Percentiles rank a stretch among this genome's conserved stretches.
Conservation (phyloP, 805 yeast genomes). For the Yamadazyma endophytica region DNA sequence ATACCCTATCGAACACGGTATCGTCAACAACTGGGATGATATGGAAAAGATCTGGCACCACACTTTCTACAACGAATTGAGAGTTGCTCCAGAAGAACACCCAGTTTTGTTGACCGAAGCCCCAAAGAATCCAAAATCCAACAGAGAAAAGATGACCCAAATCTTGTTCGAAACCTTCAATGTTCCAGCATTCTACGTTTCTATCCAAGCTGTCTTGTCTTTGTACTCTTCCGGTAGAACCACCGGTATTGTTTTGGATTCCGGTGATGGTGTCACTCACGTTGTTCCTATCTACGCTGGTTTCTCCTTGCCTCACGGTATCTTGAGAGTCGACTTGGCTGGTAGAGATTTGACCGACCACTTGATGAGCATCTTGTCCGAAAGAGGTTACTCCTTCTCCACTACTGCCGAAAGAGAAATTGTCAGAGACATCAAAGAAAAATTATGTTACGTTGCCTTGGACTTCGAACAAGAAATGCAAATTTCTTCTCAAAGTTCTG, state of each 20-base stretch:
- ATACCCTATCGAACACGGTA: conserved; percentile 99
- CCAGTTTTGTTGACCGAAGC: conserved; percentile 99
- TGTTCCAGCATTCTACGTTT: conserved; percentile 98
- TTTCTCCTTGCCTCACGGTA: conserved; percentile 98
- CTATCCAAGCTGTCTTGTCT: conserved; percentile 97
- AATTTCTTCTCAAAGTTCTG: conserved; percentile 97
- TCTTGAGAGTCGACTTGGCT: conserved; percentile 97
- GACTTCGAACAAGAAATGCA: conserved; percentile 99
- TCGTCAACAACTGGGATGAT: conserved; percentile 99
- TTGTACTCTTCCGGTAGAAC: conserved; percentile 99
- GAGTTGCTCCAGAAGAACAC: conserved; percentile 99
- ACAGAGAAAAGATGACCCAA: conserved; percentile 99
- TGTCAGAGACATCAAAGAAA: conserved; percentile 92
- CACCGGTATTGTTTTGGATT: conserved; percentile 98
- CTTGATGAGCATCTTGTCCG: conserved; percentile 96
- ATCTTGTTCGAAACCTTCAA: conserved; percentile 98
- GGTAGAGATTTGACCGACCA: conserved; percentile 99
- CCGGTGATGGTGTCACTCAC: conserved; percentile 99
- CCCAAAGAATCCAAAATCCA: conserved; percentile 98
- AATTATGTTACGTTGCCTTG: conserved; percentile 97
- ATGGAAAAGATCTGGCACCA: conserved; percentile 99
- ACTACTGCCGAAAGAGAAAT: conserved; percentile 99
- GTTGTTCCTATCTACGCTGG: conserved; percentile 99
- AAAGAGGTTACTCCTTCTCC: conserved; percentile 98
- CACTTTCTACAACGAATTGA: conserved; percentile 99